Conservation (phyloP, 208 protist species). For the Willaertia magna region DNA sequence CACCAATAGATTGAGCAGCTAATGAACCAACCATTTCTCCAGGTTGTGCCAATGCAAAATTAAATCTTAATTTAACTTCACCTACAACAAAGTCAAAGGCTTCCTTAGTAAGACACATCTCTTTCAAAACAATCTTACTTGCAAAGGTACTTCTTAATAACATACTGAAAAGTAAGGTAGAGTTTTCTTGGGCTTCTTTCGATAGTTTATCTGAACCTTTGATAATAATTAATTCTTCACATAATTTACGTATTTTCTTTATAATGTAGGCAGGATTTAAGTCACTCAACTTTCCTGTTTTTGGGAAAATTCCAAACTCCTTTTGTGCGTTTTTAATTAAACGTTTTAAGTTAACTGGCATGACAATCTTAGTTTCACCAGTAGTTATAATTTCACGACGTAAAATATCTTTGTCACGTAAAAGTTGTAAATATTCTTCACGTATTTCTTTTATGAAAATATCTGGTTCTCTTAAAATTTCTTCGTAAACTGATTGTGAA, state of each 20-base stretch:
- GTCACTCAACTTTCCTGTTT: background rate
- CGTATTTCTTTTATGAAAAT: constrained; percentile 40
- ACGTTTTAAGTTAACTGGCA: constrained; percentile 79
- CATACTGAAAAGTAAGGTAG: constrained; percentile 82
- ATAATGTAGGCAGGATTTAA: constrained; percentile 51
- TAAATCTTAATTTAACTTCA: constrained; percentile 84
- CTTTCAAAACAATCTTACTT: constrained; percentile 74
- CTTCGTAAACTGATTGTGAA: background rate
- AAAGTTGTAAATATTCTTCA: constrained; percentile 71
- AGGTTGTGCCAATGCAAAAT: constrained; percentile 72
- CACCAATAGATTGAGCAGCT: constrained; percentile 97
- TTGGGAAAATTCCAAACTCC: constrained; percentile 64
- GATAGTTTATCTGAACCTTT: constrained; percentile 21
- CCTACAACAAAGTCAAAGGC: constrained; percentile 92
- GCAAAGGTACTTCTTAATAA: constrained; percentile 76
- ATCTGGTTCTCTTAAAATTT: background rate
- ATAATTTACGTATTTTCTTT: constrained; percentile 18
- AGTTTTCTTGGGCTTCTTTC: constrained; percentile 77
- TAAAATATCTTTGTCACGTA: constrained; percentile 53
- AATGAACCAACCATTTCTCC: constrained; percentile 96
- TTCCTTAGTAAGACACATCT: constrained; percentile 77
- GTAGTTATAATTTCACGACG: constrained; percentile 56
- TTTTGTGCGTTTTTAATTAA: constrained; percentile 88
- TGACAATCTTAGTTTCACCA: background rate
- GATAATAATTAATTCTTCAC: constrained; percentile 37